phyloP scores from a whole-genome alignment of 2,329 filamentous ascomycete genomes.

The Tolypocladium nubicola region DNA sequence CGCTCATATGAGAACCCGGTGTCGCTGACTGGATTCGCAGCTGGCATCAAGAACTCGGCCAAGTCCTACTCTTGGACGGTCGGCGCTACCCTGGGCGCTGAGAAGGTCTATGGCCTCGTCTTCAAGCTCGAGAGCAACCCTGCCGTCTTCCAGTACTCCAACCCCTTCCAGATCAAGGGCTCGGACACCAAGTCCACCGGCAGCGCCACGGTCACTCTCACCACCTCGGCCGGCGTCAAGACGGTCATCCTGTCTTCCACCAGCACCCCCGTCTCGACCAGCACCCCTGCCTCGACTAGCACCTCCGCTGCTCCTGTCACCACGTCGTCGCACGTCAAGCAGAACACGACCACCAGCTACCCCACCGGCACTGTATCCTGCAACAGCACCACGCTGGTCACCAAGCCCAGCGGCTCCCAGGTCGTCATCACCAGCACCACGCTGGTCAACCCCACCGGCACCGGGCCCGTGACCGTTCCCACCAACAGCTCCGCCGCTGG shows the following conservation, averaged over 20 bases:
- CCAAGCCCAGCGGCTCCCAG: slow-evolving; percentile 6
- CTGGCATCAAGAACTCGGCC: slow-evolving; percentile 31
- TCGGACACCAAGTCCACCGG: slow-evolving; percentile 1
- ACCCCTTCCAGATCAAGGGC: slow-evolving; percentile 44
- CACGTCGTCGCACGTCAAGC: slow-evolving; percentile 13
- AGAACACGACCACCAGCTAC: slow-evolving; percentile 6
- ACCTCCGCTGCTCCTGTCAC: slow-evolving; percentile 1
- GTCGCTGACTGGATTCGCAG: slow-evolving; percentile 18
- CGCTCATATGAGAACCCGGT: neutral
- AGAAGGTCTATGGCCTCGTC: slow-evolving; percentile 46
- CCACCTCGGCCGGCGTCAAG: slow-evolving; percentile 17
- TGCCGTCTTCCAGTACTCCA: slow-evolving; percentile 25
- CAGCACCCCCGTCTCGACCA: slow-evolving; percentile 8
- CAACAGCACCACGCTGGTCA: neutral
- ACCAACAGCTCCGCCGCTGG: slow-evolving; percentile 7
- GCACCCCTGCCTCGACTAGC: slow-evolving; percentile 7
- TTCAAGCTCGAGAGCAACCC: slow-evolving; percentile 38
- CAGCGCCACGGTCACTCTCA: slow-evolving; percentile 12
- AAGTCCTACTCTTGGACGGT: slow-evolving; percentile 41
- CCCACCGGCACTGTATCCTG: slow-evolving; percentile 3
- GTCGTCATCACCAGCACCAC: slow-evolving; percentile 7
- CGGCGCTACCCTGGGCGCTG: slow-evolving; percentile 29
- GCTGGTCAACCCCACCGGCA: slow-evolving; percentile 12
- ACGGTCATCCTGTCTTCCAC: slow-evolving; percentile 16
- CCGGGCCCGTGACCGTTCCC: slow-evolving; percentile 12